phyloP scores from a whole-genome alignment of 2,329 filamentous ascomycete species.

The Thielaviopsis punctulata region DNA sequence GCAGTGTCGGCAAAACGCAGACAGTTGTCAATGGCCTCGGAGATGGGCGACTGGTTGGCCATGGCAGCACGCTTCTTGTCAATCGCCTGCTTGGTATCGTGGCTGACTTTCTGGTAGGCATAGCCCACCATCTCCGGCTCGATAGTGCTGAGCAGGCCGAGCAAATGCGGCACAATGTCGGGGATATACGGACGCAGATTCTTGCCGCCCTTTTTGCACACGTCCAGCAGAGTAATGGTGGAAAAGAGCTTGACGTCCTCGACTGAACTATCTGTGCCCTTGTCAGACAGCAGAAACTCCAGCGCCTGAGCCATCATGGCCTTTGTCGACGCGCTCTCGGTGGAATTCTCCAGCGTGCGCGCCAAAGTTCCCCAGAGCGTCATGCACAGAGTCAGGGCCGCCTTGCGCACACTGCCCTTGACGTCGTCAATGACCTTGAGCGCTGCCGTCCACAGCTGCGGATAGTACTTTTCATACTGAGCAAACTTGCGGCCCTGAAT shows the following conservation, averaged over 20 bases:
- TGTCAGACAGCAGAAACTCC: conserved; percentile 77
- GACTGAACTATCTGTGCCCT: conserved; percentile 75
- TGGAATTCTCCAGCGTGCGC: conserved; percentile 66
- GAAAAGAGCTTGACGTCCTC: conserved; percentile 77
- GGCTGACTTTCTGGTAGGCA: conserved; percentile 75
- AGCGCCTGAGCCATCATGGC: conserved; percentile 75
- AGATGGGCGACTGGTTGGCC: conserved; percentile 74
- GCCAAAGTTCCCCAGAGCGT: conserved; percentile 72
- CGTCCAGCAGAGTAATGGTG: conserved; percentile 65
- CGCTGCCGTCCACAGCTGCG: conserved; percentile 67
- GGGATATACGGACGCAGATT: conserved; percentile 66
- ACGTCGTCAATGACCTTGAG: conserved; percentile 93
- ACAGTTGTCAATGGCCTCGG: conserved; percentile 79
- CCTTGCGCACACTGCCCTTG: conserved; percentile 70
- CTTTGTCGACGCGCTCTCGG: conserved; percentile 49
- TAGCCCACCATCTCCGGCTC: conserved; percentile 87
- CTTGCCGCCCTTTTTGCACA: conserved; percentile 77
- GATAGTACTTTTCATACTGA: conserved; percentile 70
- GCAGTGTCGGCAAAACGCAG: conserved; percentile 65
- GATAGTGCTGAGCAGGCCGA: conserved; percentile 69
- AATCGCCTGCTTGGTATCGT: conserved; percentile 74
- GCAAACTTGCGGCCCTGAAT: conserved; percentile 61
- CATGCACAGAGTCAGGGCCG: conserved; percentile 68
- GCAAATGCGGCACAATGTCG: conserved; percentile 61
- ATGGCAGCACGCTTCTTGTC: conserved; percentile 71